Percentiles rank a stretch among this genome's conserved stretches.
These are phyloP conservation scores for Nigrospora sphaerica DNA, from an alignment of 2,329 filamentous ascomycete genomes.

Conservation along the genomic window DNA sequence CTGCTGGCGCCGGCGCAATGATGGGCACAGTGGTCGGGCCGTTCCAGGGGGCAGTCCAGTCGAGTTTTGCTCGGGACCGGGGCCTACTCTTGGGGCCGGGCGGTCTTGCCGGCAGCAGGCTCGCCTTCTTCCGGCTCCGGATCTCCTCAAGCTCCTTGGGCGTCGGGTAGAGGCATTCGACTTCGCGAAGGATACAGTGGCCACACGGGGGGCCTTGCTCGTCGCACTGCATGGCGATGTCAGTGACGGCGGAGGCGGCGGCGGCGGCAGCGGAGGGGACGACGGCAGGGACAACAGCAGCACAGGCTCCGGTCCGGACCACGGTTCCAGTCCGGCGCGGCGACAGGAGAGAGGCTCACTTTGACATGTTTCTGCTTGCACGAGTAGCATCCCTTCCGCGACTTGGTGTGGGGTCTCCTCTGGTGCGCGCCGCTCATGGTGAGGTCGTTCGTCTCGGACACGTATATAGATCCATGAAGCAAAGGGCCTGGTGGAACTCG, in stretches of 20 bases:
- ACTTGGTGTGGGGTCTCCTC: neutral
- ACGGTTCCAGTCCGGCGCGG: no score
- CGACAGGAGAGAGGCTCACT: neutral
- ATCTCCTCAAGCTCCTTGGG: neutral
- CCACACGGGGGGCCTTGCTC: neutral
- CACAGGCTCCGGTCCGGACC: no score
- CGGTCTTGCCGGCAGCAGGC: no score
- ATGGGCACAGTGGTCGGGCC: neutral
- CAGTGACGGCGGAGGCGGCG: no score
- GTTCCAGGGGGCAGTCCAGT: neutral
- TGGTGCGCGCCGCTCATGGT: no score
- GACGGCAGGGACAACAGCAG: no score
- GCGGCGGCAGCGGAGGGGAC: no score
- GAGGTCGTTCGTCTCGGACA: no score
- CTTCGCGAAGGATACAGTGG: neutral
- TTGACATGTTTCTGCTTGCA: constrained; percentile 1
- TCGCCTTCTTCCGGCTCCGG: neutral
- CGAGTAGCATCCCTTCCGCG: neutral
- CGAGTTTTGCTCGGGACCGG: neutral
- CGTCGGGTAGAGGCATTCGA: neutral
- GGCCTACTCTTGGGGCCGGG: neutral
- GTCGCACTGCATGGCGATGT: neutral
- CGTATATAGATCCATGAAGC: no score
- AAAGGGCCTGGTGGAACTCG: no score
- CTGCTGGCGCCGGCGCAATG: neutral